Base-by-base conservation (phyloP, 805 yeast genomes). In the Saturnispora saitoi region DNA sequence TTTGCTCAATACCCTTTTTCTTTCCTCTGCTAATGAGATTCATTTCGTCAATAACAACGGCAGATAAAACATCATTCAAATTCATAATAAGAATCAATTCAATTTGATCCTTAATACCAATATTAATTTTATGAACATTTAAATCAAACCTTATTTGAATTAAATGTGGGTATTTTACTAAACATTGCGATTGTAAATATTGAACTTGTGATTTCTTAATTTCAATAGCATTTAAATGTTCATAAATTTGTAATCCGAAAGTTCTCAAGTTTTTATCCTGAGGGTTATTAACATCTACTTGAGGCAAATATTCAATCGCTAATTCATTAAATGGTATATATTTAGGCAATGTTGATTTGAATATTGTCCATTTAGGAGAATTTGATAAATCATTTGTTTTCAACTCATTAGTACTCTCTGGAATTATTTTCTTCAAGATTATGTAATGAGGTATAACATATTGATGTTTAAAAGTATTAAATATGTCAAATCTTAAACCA, bases 401-500 rank as follows among this genome's bases (percentile, higher is more conserved):
- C 11, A 22, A 7, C 10, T 26, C 43, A 9, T 32, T n/a, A 4
- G 15, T 28, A 24, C 8, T 24, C 8, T 24, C 28, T n/a, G 14
- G 4, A 3, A 30, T 24, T 2, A 45, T 43, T 40, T 50, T 58
- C 19, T 57, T 54, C 39, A 77, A 60, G 3, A 77, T 76, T 14
- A 72, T 66, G 56, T 77, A 77, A 54, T 76, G 80, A 2, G 81
- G 77, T 1, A 60, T 56, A 4, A 58, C 38, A 54, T 61, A 77
- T 32, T 61, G 60, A 2, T 48, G 31, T 14, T 55, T 52, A 2
- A 65, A 58, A 2, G 39, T 28, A 42, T 64, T 64, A 52, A 65
- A 70, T 2, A 69, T 55, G 50, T 77, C 83, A 54, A 76, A 76
- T n/a, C 83, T 59, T 6, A 77, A 52, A 0, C 83, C 83, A 29